A percentile compares a stretch with the other conserved stretches of the same genome.
These are phyloP conservation scores for Apiotrichum sp. DNA, from an alignment of 1,284 basidiomycete genomes.

Conservation along the genomic window DNA sequence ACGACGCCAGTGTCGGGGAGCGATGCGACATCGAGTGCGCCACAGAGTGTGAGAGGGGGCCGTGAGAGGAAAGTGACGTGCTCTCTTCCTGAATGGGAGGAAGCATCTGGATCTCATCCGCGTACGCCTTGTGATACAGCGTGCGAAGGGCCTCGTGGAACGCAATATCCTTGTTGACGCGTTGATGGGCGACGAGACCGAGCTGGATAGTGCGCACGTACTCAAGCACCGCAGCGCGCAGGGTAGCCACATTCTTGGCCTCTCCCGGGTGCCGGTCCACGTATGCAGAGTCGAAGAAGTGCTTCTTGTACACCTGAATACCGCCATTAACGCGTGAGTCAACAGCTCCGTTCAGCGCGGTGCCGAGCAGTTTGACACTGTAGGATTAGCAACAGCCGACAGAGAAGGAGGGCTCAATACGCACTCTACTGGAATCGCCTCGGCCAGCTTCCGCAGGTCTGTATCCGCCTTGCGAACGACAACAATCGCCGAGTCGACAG, in stretches of 20 bases:
- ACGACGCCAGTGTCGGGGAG: not conserved
- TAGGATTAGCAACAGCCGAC: not conserved
- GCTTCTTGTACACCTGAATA: slow-evolving; percentile 58
- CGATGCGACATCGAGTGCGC: not conserved
- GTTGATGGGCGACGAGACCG: slow-evolving; percentile 70
- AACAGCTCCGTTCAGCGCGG: slow-evolving; percentile 79
- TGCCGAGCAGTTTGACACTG: slow-evolving; percentile 76
- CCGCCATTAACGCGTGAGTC: slow-evolving; percentile 75
- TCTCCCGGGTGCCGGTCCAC: slow-evolving; percentile 63
- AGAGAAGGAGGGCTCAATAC: slow-evolving; percentile 5
- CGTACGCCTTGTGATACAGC: slow-evolving; percentile 84
- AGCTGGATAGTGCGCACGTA: slow-evolving; percentile 77
- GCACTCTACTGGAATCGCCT: slow-evolving; percentile 27
- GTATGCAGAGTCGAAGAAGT: slow-evolving; percentile 70
- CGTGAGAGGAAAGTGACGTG: not conserved
- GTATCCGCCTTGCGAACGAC: slow-evolving; percentile 57
- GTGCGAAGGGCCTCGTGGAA: slow-evolving; percentile 87
- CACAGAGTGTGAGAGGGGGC: not conserved
- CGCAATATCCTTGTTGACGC: slow-evolving; percentile 73
- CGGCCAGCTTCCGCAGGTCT: slow-evolving; percentile 20
- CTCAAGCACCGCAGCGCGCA: slow-evolving; percentile 70
- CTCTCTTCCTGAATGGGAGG: slow-evolving; percentile 19
- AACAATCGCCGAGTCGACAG: slow-evolving; percentile 73
- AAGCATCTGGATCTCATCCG: slow-evolving; percentile 63
- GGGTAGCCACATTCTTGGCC: slow-evolving; percentile 61